Evolutionary conservation across 2,329 filamentous ascomycete genomes (phyloP), one percentile per base, ranked within the genome.

Genomic region (Penicillium sp.): DNA sequence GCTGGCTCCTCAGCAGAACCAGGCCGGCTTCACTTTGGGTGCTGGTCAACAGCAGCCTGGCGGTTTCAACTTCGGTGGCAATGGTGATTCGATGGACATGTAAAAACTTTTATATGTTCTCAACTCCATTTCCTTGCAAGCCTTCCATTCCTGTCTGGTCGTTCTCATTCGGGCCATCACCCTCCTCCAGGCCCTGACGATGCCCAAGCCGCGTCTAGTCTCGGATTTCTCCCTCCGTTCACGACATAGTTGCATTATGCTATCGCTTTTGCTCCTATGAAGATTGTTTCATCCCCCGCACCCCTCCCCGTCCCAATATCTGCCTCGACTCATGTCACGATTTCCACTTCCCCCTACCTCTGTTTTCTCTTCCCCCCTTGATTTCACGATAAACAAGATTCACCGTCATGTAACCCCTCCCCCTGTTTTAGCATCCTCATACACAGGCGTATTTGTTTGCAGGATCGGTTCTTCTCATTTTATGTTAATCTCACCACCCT

Each of bases 41-140:
- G 70, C 66, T 56, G 80, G 77, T 60, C 74, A 79, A 56, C 82
- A 85, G 60, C 78, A 83, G 56, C 56, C 63, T 18, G 82, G 84
- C 52, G 84, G 85, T 61, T 98, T 96, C 79, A 95, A 86, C 79
- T 98, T 98, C 65, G 85, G 85, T 64, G 73, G 80, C 59, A 79
- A 78, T 46, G 77, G 74, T 50, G 82, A 84, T 58, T 79, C 77
- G 27, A 85, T 85, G 80, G 82, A 85, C 59, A 85, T 82, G 79
- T 82, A 76, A 76, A 66, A 25, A 16, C 30, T 13, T 6, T 12
- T 35, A 13, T 12, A 16, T 35, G 34, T 31, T 34, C 23, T 31
- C 26, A 6, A 10, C 6, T 13, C 36, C 10, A 30, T 41, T 9
- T 37, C 16, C 27, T 33, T 35, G 26, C 26, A 29, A 23, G 6